phyloP scores from a whole-genome alignment of 371 early-diverging fungal species.

The Chytridium lagenaria region DNA sequence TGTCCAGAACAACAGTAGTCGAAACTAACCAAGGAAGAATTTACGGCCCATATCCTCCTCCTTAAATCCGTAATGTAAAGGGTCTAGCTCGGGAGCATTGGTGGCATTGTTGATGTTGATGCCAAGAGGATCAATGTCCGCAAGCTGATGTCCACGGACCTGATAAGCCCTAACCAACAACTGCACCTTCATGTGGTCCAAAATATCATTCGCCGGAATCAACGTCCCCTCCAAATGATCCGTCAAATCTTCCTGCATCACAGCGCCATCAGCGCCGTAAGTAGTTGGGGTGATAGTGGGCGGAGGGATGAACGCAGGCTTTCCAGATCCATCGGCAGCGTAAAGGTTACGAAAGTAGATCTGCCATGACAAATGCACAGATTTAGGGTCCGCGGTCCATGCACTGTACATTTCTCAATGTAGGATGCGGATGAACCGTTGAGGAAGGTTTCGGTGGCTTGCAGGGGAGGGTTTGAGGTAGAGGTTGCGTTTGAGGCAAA shows the following conservation, averaged over 20 bases:
- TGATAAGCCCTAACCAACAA: constrained; percentile 96
- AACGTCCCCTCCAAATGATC: constrained; percentile 26
- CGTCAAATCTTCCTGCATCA: constrained; percentile 26
- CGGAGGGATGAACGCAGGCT: constrained; percentile 77
- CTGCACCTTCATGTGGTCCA: constrained; percentile 98
- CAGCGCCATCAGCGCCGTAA: constrained; percentile 39
- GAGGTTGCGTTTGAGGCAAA: constrained; percentile 7
- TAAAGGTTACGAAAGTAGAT: constrained; percentile 89
- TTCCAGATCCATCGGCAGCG: constrained; percentile 28
- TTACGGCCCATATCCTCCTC: constrained; percentile 89
- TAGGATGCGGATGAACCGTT: constrained; percentile 84
- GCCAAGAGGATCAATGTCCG: constrained; percentile 91
- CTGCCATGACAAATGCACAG: constrained; percentile 97
- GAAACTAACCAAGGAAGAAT: constrained; percentile 87
- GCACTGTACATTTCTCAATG: constrained; percentile 96
- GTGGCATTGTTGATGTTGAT: constrained; percentile 71
- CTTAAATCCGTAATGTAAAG: constrained; percentile 90
- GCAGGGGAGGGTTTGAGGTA: constrained; percentile 2
- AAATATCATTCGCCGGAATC: constrained; percentile 67
- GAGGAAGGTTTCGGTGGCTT: constrained; percentile 59
- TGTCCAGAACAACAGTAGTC: constrained; percentile 85
- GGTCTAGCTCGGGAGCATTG: constrained; percentile 80
- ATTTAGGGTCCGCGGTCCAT: constrained; percentile 87
- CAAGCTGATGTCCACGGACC: constrained; percentile 92
- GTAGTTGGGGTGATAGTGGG: constrained; percentile 78